phyloP scores from a whole-genome alignment of 2,329 filamentous ascomycete genomes.

The Colletotrichum chlorophyti region DNA sequence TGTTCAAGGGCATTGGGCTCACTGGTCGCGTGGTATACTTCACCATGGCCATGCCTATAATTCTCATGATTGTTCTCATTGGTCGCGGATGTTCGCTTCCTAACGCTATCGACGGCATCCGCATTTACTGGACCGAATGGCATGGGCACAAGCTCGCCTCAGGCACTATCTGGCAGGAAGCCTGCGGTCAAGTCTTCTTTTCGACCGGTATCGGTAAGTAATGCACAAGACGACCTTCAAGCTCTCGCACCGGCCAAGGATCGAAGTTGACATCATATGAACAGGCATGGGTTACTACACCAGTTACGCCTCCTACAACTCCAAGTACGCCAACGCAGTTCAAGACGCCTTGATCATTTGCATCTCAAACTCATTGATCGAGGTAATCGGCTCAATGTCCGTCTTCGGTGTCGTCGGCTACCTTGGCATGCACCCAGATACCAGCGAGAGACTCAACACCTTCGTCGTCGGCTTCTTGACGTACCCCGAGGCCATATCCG shows the following conservation, averaged over 20 bases:
- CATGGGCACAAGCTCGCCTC: conserved; percentile 51
- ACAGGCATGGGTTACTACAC: conserved; percentile 62
- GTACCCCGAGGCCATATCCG: conserved; percentile 55
- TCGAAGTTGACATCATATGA: no score
- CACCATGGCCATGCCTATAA: conserved; percentile 61
- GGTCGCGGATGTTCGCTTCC: conserved; percentile 56
- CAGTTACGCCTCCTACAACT: conserved; percentile 61
- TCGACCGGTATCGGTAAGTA: conserved; percentile 33
- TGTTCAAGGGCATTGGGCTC: conserved; percentile 61
- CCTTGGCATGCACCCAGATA: conserved; percentile 39
- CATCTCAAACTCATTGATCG: conserved; percentile 58
- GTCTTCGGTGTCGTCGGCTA: conserved; percentile 59
- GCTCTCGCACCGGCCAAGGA: no score
- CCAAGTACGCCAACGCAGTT: conserved; percentile 58
- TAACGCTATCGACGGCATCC: conserved; percentile 56
- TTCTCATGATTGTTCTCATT: conserved; percentile 59
- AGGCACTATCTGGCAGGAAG: conserved; percentile 59
- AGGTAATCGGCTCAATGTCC: conserved; percentile 49
- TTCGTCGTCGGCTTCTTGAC: conserved; percentile 63
- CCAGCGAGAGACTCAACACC: conserved; percentile 47
- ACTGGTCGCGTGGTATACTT: conserved; percentile 62
- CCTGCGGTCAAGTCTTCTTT: conserved; percentile 53
- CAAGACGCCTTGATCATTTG: conserved; percentile 61
- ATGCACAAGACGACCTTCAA: no score
- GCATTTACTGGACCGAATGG: conserved; percentile 46